Base-by-base conservation (phyloP, 2,329 filamentous ascomycete genomes). In the Aspergillus sp. region DNA sequence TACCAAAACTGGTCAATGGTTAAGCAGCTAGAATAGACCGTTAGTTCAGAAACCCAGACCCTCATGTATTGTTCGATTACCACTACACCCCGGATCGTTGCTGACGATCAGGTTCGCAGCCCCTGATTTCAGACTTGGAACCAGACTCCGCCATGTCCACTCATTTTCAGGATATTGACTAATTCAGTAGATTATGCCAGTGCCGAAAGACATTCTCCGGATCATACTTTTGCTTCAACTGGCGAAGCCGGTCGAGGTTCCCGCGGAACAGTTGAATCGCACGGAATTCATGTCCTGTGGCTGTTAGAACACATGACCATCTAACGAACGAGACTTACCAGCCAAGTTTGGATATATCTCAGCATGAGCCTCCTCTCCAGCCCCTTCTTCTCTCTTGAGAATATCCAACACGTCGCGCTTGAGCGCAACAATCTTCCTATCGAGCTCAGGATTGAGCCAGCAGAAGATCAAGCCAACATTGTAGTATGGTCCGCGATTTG, bases 221-320 rank as follows among this genome's bases (percentile, higher is more conserved):
- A 50, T 60, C 58, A 43, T 56, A 58, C 43, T 36, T 36, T 43
- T 52, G 52, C 49, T 60, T 60, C 32, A 58, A 13, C 45, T 55
- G 23, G 4, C 48, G 23, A 3, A 60, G 50, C 7, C 55, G 44
- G 1, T 34, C 5, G 19, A 55, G 21, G 36, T 49, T 49, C 11
- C 13, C 38, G 9, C 47, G 34, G 17, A 49, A 49, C 13, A 49
- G 19, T 13, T 47, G 17, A 10, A 10, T 47, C 10, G 45, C 17
- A 25, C 21, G 29, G 10, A 31, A 16, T 19, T 47, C 45, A 16
- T 49, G 36, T 21, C 38, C 38, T 32, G 6, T n/a, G 11, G 29
- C 2, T 9, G 1, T 31, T 21, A 32, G 17, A 29, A 7, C 11
- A 3, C 2, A 20, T 16, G 25, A 46, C 29, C 17, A 46, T 9